phyloP scores from a whole-genome alignment of 1,284 basidiomycete genomes.

The Singerocomus inundabilis region DNA sequence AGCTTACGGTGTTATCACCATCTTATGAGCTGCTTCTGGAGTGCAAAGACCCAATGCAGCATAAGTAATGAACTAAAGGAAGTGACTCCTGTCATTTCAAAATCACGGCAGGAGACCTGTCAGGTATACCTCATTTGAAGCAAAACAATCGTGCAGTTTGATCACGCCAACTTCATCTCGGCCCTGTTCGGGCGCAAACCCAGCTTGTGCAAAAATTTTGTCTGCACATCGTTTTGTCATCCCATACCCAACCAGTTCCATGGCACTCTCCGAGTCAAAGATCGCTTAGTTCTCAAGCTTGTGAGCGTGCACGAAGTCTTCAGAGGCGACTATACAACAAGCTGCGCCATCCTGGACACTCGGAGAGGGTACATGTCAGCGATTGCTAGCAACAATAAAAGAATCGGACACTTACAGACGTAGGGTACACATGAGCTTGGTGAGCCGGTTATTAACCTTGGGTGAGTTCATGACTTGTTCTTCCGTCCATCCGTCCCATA shows the following conservation, averaged over 20 bases:
- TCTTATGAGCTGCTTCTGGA: conserved; percentile 67
- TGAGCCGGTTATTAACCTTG: conserved; percentile 70
- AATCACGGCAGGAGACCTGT: not conserved
- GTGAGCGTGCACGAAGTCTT: conserved; percentile 74
- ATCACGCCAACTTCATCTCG: conserved; percentile 77
- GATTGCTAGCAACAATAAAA: conserved; percentile 5
- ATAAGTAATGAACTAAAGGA: conserved; percentile 69
- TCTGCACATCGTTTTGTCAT: conserved; percentile 77
- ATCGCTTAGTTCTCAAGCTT: conserved; percentile 83
- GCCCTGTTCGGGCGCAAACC: conserved; percentile 58
- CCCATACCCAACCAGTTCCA: conserved; percentile 72
- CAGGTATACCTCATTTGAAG: conserved; percentile 63
- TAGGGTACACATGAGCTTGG: conserved; percentile 85
- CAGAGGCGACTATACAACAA: conserved; percentile 76
- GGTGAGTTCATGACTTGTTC: conserved; percentile 68
- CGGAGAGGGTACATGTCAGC: not conserved
- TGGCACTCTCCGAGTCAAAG: conserved; percentile 64
- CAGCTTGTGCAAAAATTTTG: conserved; percentile 69
- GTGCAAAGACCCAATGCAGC: conserved; percentile 75
- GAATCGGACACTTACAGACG: conserved; percentile 46
- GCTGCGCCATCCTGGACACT: conserved; percentile 62
- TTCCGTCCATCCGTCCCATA: conserved; percentile 73
- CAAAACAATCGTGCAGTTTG: conserved; percentile 87
- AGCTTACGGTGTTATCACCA: conserved; percentile 73
- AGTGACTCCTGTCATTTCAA: not conserved